Base-by-base conservation (phyloP, 2,329 filamentous ascomycete species). In the Colletotrichum higginsianum region DNA sequence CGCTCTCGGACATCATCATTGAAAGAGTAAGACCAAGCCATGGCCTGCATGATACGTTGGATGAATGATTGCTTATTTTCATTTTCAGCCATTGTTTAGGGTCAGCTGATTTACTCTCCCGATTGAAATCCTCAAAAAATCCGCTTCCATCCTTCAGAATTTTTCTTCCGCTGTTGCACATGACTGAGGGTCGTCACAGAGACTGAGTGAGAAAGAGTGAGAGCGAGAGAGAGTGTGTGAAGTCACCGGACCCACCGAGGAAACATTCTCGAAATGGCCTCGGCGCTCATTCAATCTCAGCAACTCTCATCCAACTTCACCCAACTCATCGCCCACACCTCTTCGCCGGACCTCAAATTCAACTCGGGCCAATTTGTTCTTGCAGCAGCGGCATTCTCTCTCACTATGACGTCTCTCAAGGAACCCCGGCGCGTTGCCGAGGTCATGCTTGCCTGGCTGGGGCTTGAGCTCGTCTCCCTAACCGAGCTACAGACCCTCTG, bases 401-500 rank as follows among this genome's bases (percentile, higher is more conserved):
- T 63, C 21, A 35, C 38, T 16, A 71, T 71, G 68, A 42, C 53
- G 7, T 68, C 68, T n/a, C 53, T 71, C 58, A 44, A 47, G 38
- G 73, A 76, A 47, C 77, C 81, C 15, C 76, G 76, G 61, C 77
- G 75, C 2, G 82, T 82, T n/a, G 84, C 84, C 13, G 75, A 79
- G 47, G 76, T 81, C 13, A 79, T 86, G 74, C 77, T 86, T 26
- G 79, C 81, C 0, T 81, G 82, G 76, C 75, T 82, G 2, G 80
- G 77, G 21, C 79, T 86, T 4, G 77, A 84, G 52, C 77, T 86
- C 9, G 76, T 83, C 12, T 83, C 82, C 0, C 80, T 80, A 57
- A 76, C 72, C 4, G 77, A 82, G 44, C 66, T 86, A 0, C 85
- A 87, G 68, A 81, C 82, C 0, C 78, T 88, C 0, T 88, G 86